These are phyloP conservation scores for Pascua guehoae DNA, from an alignment of 1,284 basidiomycete species.

Conservation along the genomic window DNA sequence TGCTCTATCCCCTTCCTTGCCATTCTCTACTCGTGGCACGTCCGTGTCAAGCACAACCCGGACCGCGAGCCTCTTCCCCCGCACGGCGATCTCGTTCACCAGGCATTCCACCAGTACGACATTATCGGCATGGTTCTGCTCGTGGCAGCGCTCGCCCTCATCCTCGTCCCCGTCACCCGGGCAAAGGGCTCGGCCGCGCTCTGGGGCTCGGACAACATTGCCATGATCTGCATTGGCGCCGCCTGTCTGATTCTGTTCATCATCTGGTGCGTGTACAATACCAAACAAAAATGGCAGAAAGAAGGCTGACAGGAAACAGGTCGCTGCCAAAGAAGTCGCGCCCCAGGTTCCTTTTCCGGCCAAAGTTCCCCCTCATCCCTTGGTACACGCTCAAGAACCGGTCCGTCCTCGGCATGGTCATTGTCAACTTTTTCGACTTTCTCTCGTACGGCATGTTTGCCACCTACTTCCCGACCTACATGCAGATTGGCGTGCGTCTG, in stretches of 20 bases:
- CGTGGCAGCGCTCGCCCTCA: slow-evolving; percentile 1
- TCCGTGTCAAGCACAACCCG: neutral
- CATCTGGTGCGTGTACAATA: neutral
- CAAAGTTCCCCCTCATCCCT: slow-evolving; percentile 14
- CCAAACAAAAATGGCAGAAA: no score
- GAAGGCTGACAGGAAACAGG: no score
- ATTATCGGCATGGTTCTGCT: slow-evolving; percentile 2
- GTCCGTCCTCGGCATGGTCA: slow-evolving; percentile 15
- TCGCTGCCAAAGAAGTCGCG: slow-evolving; percentile 14
- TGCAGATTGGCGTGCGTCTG: slow-evolving; percentile 14
- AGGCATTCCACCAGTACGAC: slow-evolving; percentile 4
- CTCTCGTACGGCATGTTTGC: slow-evolving; percentile 18
- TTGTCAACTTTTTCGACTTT: slow-evolving; percentile 20
- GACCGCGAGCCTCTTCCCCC: neutral
- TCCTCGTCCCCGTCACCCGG: slow-evolving; percentile 1
- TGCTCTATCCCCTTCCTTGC: slow-evolving; percentile 1
- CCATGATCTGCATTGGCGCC: neutral
- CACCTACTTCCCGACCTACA: slow-evolving; percentile 14
- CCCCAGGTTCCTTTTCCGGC: slow-evolving; percentile 14
- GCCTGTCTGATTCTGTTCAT: neutral
- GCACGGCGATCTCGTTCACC: neutral
- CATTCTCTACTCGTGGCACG: slow-evolving; percentile 1
- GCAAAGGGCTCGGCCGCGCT: slow-evolving; percentile 1
- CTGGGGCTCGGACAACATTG: neutral
- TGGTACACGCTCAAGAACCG: slow-evolving; percentile 20